Base-by-base conservation (phyloP, 2,329 filamentous ascomycete genomes). In the Beauveria sp. region DNA sequence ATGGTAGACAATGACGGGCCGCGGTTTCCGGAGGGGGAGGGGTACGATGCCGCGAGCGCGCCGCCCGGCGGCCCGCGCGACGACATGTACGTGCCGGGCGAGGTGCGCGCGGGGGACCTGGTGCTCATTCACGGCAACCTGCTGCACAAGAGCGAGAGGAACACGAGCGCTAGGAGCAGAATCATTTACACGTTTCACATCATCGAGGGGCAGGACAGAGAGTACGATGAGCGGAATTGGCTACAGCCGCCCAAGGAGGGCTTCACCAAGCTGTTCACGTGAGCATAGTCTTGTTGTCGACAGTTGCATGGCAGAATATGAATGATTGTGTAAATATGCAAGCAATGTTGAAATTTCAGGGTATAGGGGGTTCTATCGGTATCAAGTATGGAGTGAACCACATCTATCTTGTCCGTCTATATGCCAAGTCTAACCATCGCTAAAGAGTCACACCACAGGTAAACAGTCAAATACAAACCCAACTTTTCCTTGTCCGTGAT, bases 171-270 rank as follows among this genome's bases (percentile, higher is more conserved):
- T 65, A 93, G 91, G 79, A 92, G 92, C 24, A 82, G 93, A 66
- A 96, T 94, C 71, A 96, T 97, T 59, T 99, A 97, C 75, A 97
- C 94, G 0, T 99, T 97, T 73, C 94, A 99, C 77, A 84, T 96
- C 62, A 97, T 97, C 69, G 94, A 97, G 76, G 90, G 89, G 0
- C 83, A 88, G 22, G 81, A 75, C 0, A 79, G 86, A 48, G 79
- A 77, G 59, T 99, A 97, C 73, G 94, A 97, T 74, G 82, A 83
- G 75, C 81, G 82, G 75, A 99, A 99, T 75, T 97, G 94, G 94
- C 75, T 99, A 72, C 93, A 97, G 77, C 91, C 92, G 62, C 88
- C 91, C 0, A 78, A 80, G 46, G 83, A 84, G 47, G 92, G 91
- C 0, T 97, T 99, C 70, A 92, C 89, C 7, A 88, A 76, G 71